These are phyloP conservation scores for Mycothermus thermophilus DNA, from an alignment of 495 filamentous ascomycete genomes.

Conservation along the genomic window DNA sequence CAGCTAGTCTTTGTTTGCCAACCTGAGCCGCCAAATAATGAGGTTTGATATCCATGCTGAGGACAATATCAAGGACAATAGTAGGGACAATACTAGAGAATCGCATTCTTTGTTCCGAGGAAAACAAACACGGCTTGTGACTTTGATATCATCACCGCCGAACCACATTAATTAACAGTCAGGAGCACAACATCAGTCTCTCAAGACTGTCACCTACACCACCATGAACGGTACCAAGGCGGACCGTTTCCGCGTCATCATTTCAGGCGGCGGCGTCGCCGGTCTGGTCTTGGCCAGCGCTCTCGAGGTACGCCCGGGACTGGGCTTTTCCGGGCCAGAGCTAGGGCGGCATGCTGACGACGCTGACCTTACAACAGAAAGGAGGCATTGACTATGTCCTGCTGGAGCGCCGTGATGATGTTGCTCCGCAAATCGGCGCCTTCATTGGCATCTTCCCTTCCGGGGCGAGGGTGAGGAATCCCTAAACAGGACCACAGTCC, in stretches of 20 bases:
- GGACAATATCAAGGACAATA: too few relatives aligned
- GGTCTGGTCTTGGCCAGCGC: constrained; percentile 7
- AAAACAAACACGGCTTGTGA: too few relatives aligned
- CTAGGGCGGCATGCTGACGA: background rate
- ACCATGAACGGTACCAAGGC: too few relatives aligned
- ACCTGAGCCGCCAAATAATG: too few relatives aligned
- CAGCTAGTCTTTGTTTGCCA: too few relatives aligned
- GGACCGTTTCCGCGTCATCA: constrained; percentile 3
- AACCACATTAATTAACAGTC: too few relatives aligned
- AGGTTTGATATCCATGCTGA: too few relatives aligned
- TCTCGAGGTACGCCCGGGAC: constrained; percentile 4
- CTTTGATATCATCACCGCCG: too few relatives aligned
- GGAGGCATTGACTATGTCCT: constrained; percentile 10
- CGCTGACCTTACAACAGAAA: constrained; percentile 3
- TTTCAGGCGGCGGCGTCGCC: constrained; percentile 5
- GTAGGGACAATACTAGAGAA: too few relatives aligned
- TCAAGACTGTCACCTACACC: too few relatives aligned
- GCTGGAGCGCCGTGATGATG: constrained; percentile 8
- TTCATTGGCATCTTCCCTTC: constrained; percentile 10
- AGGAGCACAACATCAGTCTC: too few relatives aligned
- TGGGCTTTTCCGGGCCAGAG: background rate
- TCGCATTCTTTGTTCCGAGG: too few relatives aligned
- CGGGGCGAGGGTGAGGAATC: constrained; percentile 7
- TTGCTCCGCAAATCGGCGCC: constrained; percentile 10
- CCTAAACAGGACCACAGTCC: background rate